phyloP scores from a whole-genome alignment of 768 basidiomycete species.

The Naganishia vaughanmartiniae region DNA sequence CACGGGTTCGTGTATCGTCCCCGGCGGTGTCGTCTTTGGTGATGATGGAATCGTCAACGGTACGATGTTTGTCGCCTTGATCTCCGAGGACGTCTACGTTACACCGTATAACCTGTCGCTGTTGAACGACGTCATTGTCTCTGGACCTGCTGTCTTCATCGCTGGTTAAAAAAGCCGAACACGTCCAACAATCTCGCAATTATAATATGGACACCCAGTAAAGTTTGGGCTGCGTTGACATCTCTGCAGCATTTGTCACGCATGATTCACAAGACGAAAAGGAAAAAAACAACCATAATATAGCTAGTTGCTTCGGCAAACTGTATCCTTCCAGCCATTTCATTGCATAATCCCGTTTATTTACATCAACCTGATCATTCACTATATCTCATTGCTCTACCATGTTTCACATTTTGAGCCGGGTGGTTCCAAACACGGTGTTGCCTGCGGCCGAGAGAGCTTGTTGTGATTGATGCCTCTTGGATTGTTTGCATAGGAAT shows the following conservation, averaged over 20 bases:
- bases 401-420: too few species aligned
- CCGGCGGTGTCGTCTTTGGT: conserved; percentile 57
- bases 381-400: too few species aligned
- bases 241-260: conserved; percentile 4
- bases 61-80: conserved; percentile 61
- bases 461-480: too few species aligned
- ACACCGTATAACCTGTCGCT: conserved; percentile 61
- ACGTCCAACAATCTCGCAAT: not conserved
- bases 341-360: too few species aligned
- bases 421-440: too few species aligned
- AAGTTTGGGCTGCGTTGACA: not conserved
- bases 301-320: not conserved
- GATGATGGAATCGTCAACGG: conserved; percentile 58
- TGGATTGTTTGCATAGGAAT: too few species aligned
- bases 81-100: conserved; percentile 57
- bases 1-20: conserved; percentile 58
- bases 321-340: not conserved
- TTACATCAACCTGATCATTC: too few species aligned
- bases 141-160: conserved; percentile 60
- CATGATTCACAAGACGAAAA: not conserved
- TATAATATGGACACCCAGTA: conserved; percentile 12
- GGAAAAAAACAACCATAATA: not conserved
- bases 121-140: conserved; percentile 60
- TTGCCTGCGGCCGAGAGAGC: too few species aligned
- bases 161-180: conserved; percentile 49